phyloP scores from a whole-genome alignment of 2,329 filamentous ascomycete genomes.

The Sporothrix globosa region DNA sequence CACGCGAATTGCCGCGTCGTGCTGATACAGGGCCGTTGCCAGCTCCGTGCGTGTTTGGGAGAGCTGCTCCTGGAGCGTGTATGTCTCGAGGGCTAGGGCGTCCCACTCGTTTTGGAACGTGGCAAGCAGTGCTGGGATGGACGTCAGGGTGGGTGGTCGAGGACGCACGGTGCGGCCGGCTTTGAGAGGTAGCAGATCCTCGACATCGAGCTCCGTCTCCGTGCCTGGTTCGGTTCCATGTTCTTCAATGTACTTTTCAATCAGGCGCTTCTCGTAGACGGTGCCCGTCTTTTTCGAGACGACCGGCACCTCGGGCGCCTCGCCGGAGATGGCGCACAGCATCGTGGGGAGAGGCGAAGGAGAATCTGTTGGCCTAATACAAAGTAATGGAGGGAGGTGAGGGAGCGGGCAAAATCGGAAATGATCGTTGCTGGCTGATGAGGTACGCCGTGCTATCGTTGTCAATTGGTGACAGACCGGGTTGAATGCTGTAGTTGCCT shows the following conservation, averaged over 20 bases:
- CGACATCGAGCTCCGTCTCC: slow-evolving; percentile 76
- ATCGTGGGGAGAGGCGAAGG: slow-evolving; percentile 33
- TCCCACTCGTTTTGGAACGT: slow-evolving; percentile 99
- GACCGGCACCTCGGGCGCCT: slow-evolving; percentile 92
- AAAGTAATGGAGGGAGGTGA: neutral
- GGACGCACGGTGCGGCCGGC: slow-evolving; percentile 82
- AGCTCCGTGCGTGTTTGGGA: slow-evolving; percentile 90
- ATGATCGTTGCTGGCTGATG: neutral
- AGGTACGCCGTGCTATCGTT: neutral
- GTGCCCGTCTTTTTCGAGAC: slow-evolving; percentile 88
- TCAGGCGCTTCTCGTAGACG: slow-evolving; percentile 92
- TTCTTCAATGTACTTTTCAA: slow-evolving; percentile 92
- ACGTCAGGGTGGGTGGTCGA: slow-evolving; percentile 89
- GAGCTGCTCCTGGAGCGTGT: slow-evolving; percentile 86
- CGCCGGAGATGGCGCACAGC: slow-evolving; percentile 71
- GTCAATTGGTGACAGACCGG: slow-evolving; percentile 3
- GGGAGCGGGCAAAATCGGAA: neutral
- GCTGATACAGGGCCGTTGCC: slow-evolving; percentile 90
- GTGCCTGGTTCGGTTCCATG: slow-evolving; percentile 87
- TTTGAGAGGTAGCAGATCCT: slow-evolving; percentile 88
- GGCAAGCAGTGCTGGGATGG: slow-evolving; percentile 89
- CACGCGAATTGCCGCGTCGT: slow-evolving; percentile 94
- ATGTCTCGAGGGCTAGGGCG: slow-evolving; percentile 85
- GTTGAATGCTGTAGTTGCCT: neutral
- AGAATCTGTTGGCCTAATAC: neutral